Conservation (phyloP, 148 eudicot genomes). For the Persicaria maculosa region DNA sequence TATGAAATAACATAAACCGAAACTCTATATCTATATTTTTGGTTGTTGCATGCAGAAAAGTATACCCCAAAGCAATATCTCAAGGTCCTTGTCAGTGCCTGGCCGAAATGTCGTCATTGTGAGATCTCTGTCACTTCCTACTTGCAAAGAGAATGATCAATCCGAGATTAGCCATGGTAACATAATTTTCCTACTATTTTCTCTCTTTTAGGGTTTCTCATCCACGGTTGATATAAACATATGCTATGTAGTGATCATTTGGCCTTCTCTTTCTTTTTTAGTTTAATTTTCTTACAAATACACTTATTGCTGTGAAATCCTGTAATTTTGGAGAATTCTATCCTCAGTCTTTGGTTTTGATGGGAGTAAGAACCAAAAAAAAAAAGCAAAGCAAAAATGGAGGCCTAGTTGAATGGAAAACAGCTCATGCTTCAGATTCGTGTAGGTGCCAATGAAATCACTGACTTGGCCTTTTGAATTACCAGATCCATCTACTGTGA, state of each 20-base stretch:
- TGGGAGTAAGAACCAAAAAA: background rate
- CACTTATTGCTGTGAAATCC: background rate
- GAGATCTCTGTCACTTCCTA: slow-evolving; percentile 54
- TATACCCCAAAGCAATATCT: slow-evolving; percentile 28
- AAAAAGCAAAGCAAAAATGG: too few relatives aligned
- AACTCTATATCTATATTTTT: background rate
- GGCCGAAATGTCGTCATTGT: slow-evolving; percentile 60
- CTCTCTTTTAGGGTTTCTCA: background rate
- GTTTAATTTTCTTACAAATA: background rate
- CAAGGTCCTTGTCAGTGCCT: slow-evolving; percentile 80
- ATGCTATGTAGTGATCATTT: background rate
- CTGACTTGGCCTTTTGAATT: slow-evolving; percentile 9
- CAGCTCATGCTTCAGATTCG: background rate
- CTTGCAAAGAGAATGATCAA: slow-evolving; percentile 31
- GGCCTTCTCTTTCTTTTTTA: background rate
- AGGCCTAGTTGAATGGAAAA: background rate
- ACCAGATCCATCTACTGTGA: slow-evolving; percentile 51
- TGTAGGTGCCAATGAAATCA: background rate
- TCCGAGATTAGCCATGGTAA: slow-evolving; percentile 44
- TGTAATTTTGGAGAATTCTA: background rate
- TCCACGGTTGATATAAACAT: background rate
- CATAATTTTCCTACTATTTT: background rate
- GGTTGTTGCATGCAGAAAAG: slow-evolving; percentile 35
- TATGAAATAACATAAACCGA: background rate
- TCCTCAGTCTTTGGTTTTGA: background rate